phyloP scores from a whole-genome alignment of 2,329 filamentous ascomycete genomes.

The Blastomyces emzantsi region DNA sequence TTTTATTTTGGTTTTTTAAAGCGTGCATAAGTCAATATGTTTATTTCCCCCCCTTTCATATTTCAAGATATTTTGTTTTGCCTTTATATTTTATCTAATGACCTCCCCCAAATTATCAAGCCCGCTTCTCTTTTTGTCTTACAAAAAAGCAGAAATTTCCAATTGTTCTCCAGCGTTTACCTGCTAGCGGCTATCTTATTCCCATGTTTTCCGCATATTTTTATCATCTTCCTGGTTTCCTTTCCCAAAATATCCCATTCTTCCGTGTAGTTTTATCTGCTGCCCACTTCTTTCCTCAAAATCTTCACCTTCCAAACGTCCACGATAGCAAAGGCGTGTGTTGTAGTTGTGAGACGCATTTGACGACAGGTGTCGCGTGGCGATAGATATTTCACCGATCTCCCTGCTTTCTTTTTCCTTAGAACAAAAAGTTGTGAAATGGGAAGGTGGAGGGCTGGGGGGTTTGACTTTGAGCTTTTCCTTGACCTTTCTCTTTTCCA shows the following conservation, averaged over 20 bases:
- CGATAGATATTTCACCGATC: not conserved
- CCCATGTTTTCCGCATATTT: not conserved
- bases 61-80: not conserved
- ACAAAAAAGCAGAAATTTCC: not conserved
- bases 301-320: not conserved
- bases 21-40: constrained; percentile 1
- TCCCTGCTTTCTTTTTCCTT: not conserved
- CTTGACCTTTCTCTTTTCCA: not conserved
- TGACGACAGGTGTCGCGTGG: not conserved
- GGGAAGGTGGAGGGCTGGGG: not conserved
- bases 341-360: not conserved
- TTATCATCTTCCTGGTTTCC: not conserved
- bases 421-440: not conserved
- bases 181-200: not conserved
- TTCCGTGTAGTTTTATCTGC: constrained; percentile 3
- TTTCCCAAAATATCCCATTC: not conserved
- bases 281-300: not conserved
- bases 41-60: not conserved
- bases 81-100: constrained; percentile 3
- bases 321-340: not conserved
- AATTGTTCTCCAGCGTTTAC: not conserved
- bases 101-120: not conserved
- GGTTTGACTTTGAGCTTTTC: not conserved
- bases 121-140: not conserved
- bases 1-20: not conserved